phyloP scores from a whole-genome alignment of 768 basidiomycete species.

The Multifurca ochricompacta region DNA sequence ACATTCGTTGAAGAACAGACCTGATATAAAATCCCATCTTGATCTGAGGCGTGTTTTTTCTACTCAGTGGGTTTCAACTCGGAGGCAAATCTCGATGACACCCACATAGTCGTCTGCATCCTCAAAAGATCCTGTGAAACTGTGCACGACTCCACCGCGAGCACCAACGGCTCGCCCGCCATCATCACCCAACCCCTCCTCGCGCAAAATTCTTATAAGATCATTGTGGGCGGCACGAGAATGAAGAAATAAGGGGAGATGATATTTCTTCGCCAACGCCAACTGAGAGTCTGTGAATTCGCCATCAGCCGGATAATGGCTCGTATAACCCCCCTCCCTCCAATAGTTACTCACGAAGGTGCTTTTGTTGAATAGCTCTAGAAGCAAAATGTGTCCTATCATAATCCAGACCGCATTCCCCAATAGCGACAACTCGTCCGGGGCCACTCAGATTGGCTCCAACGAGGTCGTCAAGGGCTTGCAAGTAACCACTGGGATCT shows the following conservation, averaged over 20 bases:
- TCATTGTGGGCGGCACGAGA: conserved; percentile 70
- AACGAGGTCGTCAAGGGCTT: conserved; percentile 49
- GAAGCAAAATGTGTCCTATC: conserved; percentile 63
- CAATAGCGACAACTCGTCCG: conserved; percentile 62
- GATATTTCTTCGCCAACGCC: conserved; percentile 56
- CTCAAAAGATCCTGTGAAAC: conserved; percentile 60
- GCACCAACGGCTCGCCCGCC: conserved; percentile 50
- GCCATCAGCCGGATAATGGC: not conserved
- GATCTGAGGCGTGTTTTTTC: conserved; percentile 35
- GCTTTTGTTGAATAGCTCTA: conserved; percentile 48
- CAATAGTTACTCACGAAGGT: conserved; percentile 64
- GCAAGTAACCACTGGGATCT: conserved; percentile 52
- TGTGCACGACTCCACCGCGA: conserved; percentile 73
- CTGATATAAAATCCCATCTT: conserved; percentile 67
- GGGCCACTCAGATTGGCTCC: conserved; percentile 38
- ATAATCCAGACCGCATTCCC: conserved; percentile 80
- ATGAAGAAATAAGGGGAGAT: conserved; percentile 75
- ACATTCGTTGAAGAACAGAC: conserved; percentile 22
- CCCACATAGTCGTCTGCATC: conserved; percentile 62
- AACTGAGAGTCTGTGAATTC: conserved; percentile 43
- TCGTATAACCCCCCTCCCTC: no score
- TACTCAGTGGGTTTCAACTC: not conserved
- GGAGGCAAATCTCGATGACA: not conserved
- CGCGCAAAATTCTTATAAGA: conserved; percentile 54
- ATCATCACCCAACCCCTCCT: conserved; percentile 54